These are phyloP conservation scores for Clonostachys rosea DNA, from an alignment of 2,329 filamentous ascomycete species.

Conservation along the genomic window DNA sequence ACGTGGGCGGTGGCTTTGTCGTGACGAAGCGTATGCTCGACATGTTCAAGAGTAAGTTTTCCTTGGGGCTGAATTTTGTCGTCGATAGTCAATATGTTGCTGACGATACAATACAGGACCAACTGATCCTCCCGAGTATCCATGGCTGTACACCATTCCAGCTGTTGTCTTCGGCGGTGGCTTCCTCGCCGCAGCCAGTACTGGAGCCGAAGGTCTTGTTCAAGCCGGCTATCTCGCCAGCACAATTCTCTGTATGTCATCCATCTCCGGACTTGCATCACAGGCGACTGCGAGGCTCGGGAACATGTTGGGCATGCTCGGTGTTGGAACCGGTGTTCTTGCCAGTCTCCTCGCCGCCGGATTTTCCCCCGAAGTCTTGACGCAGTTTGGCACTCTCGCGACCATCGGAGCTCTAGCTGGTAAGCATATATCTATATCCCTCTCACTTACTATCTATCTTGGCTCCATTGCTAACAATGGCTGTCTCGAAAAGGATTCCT, in stretches of 20 bases:
- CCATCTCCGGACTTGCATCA: conserved; percentile 75
- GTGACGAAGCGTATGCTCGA: conserved; percentile 93
- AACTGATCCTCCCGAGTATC: conserved; percentile 83
- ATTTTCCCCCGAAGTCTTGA: conserved; percentile 72
- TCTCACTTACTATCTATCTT: not conserved
- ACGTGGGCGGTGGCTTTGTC: conserved; percentile 83
- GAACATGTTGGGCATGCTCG: conserved; percentile 81
- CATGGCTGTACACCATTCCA: conserved; percentile 80
- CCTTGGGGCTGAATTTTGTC: not conserved
- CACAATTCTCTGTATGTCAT: conserved; percentile 80
- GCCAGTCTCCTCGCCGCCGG: conserved; percentile 79
- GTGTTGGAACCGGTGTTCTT: conserved; percentile 77
- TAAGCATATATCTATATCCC: conserved; percentile 11
- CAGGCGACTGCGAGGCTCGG: conserved; percentile 80
- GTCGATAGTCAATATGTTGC: not conserved
- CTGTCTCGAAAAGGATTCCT: conserved; percentile 45
- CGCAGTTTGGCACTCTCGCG: conserved; percentile 76
- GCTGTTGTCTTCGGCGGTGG: conserved; percentile 75
- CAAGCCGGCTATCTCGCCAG: conserved; percentile 86
- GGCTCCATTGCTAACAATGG: conserved; percentile 3
- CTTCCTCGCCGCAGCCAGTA: conserved; percentile 73
- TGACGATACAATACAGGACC: conserved; percentile 39
- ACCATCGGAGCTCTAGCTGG: conserved; percentile 63
- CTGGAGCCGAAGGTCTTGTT: conserved; percentile 77
- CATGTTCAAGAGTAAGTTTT: conserved; percentile 69